Base-by-base conservation (phyloP, 495 filamentous ascomycete species). In the Friedmanniomyces simplex region DNA sequence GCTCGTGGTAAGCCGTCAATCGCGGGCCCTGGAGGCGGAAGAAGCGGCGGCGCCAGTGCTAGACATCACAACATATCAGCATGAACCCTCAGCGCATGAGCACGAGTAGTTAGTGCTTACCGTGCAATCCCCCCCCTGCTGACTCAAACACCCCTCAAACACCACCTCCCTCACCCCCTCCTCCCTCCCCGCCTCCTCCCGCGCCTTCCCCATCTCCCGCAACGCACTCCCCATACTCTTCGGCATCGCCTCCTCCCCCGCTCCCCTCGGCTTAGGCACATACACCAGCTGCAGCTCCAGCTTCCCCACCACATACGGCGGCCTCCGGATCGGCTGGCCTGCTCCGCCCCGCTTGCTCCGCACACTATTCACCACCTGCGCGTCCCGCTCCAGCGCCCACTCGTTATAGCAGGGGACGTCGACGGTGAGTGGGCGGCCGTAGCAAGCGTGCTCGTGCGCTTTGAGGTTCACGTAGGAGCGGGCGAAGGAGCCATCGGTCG, bases 41-140 rank as follows among this genome's bases (percentile, higher is more conserved):
- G 76, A 93, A 96, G 54, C 93, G 88, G 49, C 93, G 88, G 48
- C 93, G 88, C 93, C 93, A 98, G 76, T 84, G 97, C 88, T 96
- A 63, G n/a, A n/a, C 34, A 24, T 28, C 46, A 14, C 46, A 3
- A 49, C n/a, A n/a, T n/a, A n/a, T n/a, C n/a, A n/a, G n/a, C n/a
- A n/a, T n/a, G n/a, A n/a, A n/a, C n/a, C n/a, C n/a, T n/a, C n/a
- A n/a, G n/a, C n/a, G n/a, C n/a, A n/a, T n/a, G n/a, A n/a, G n/a
- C n/a, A n/a, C n/a, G n/a, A n/a, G n/a, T n/a, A n/a, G n/a, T n/a
- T n/a, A n/a, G n/a, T n/a, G n/a, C 91, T 80, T 84, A 96, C 91
- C 32, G 90, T 89, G 73, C 93, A 98, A 69, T 98, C 93, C 54
- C 93, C 93, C 60, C 93, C 93, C 70, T 98, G 93, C 68, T 98